Evolutionary conservation across 2,329 filamentous ascomycete genomes (phyloP), one percentile per base, ranked within the genome.

Genomic region (Grosmannia clavigera): DNA sequence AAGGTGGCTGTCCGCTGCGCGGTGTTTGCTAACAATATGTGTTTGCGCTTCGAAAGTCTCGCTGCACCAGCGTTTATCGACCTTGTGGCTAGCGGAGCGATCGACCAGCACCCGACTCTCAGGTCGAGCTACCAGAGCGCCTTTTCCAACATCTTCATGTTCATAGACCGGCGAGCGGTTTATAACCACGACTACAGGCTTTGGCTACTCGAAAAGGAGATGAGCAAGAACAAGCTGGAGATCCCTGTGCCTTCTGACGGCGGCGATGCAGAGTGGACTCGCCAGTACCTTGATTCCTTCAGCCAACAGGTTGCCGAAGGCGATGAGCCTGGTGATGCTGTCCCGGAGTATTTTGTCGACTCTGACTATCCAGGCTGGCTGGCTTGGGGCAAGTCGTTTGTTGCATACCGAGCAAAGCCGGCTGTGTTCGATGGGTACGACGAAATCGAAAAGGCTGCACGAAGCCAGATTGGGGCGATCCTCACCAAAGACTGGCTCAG

Each of bases 301-400:
- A 84, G 85, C 11, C 80, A 87, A 55, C 19, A 12, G 6, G 43
- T 57, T 2, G 16, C 6, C 2, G 29, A 55, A 2, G 19, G 57
- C 10, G 58, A 55, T 5, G 51, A 14, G 0, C 7, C 57, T 11
- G 85, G 87, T 6, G 25, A 55, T 9, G 85, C 75, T 14, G 67
- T 85, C 38, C 86, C 90, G 0, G 85, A 95, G 64, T 96, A 95
- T 71, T 95, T 92, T 70, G 84, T 97, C 54, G 94, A 99, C 69
- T 82, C 85, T 59, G 92, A 97, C 69, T 88, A 95, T 69, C 90
- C 92, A 5, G 94, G 94, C 38, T 99, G 95, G 95, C 80, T 99
- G 22, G 91, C 95, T 0, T 99, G 94, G 94, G 88, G 87, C 58
- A 90, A 94, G 72, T 84, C 81, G 38, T 92, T 97, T 77, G 85